phyloP scores from a whole-genome alignment of 2,329 filamentous ascomycete species.

The Ceratocystis lukuohia region DNA sequence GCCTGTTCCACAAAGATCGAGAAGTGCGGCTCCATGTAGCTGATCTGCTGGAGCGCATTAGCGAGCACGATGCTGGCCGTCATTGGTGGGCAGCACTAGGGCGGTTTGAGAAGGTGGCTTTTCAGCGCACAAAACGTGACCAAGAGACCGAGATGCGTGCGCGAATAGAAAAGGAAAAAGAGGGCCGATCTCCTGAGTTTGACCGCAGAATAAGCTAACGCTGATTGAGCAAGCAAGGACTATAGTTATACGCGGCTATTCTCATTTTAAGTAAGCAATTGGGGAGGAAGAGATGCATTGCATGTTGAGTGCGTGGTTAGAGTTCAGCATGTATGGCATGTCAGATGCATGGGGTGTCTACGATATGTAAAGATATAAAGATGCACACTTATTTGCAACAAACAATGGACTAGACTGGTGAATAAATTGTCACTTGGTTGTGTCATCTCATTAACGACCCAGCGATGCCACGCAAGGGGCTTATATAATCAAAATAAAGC shows the following conservation, averaged over 20 bases:
- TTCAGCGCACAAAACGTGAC: constrained; percentile 61
- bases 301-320: too few relatives aligned
- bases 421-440: not conserved
- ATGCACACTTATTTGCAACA: too few relatives aligned
- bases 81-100: constrained; percentile 86
- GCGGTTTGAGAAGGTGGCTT: constrained; percentile 77
- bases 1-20: constrained; percentile 76
- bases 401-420: too few relatives aligned
- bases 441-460: not conserved
- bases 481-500: constrained; percentile 1
- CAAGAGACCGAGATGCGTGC: constrained; percentile 38
- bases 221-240: not conserved
- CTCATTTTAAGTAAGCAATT: not conserved
- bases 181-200: constrained; percentile 29
- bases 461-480: not conserved
- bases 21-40: constrained; percentile 67
- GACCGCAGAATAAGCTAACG: constrained; percentile 39
- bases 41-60: constrained; percentile 67
- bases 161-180: constrained; percentile 32
- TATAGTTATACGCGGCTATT: not conserved
- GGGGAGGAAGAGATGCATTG: not conserved
- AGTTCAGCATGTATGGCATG: not conserved
- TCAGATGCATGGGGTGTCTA: not conserved
- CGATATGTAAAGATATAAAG: not conserved
- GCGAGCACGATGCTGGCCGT: constrained; percentile 75